Evolutionary conservation across 2,329 filamentous ascomycete genomes (phyloP).

Genomic region (Ceratocystis harringtonii): DNA sequence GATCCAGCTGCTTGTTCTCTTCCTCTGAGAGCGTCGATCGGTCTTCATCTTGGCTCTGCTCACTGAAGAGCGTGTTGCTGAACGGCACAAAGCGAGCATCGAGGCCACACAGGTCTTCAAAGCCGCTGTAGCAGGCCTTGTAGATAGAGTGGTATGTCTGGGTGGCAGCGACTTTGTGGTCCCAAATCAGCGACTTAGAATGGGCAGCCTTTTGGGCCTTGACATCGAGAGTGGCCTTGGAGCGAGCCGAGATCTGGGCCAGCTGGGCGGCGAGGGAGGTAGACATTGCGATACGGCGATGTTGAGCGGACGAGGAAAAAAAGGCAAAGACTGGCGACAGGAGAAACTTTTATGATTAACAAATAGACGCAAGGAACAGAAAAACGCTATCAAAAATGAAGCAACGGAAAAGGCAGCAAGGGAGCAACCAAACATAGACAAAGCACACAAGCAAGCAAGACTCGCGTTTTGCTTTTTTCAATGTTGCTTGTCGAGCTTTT

Average conservation of each 20-base stretch:
- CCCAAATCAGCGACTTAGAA: slow-evolving; percentile 89
- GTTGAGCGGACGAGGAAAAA: slow-evolving; percentile 46
- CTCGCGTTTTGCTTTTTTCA: neutral
- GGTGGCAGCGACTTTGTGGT: slow-evolving; percentile 63
- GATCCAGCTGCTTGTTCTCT: slow-evolving; percentile 72
- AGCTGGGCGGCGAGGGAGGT: slow-evolving; percentile 86
- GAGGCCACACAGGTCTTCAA: slow-evolving; percentile 76
- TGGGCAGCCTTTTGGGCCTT: slow-evolving; percentile 87
- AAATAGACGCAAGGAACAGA: slow-evolving; percentile 2
- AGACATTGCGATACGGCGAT: slow-evolving; percentile 40
- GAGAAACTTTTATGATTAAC: neutral
- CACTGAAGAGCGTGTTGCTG: slow-evolving; percentile 69
- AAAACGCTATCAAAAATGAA: neutral
- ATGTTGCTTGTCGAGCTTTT: neutral
- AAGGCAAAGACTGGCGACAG: slow-evolving; percentile 31
- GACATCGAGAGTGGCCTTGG: slow-evolving; percentile 78
- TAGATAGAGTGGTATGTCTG: slow-evolving; percentile 88
- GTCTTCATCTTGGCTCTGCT: slow-evolving; percentile 82
- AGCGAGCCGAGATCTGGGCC: slow-evolving; percentile 78
- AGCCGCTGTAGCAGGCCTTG: slow-evolving; percentile 74
- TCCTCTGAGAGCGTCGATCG: slow-evolving; percentile 64
- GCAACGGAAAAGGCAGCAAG: neutral
- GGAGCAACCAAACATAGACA: slow-evolving; percentile 3
- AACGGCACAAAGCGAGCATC: slow-evolving; percentile 68
- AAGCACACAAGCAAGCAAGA: neutral